Base-by-base conservation (phyloP, 192 early-diverging fungal species). In the Obelidium mucronatum region DNA sequence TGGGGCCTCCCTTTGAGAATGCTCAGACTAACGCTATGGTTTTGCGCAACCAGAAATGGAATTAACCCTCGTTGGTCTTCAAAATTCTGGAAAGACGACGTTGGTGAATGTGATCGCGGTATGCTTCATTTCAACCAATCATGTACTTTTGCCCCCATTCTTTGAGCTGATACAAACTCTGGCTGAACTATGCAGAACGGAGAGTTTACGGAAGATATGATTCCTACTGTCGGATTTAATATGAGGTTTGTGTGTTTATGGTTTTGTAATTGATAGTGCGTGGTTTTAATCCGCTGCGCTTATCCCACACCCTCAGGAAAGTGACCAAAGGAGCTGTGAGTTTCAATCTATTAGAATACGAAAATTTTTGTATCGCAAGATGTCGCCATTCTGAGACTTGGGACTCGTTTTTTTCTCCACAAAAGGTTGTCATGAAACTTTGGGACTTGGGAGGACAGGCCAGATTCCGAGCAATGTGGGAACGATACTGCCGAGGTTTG, bases 401-500 rank as follows among this genome's bases (percentile, higher is more conserved):
- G n/a, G n/a, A n/a, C n/a, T n/a, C n/a, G n/a, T n/a, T n/a, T n/a
- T n/a, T 30, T 59, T 6, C 56, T 59, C 56, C 13, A 37, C 11
- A n/a, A 22, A 31, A 94, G 76, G 76, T 94, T 58, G 96, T 99
- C 19, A 98, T 99, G 95, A 98, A 98, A 81, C 83, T 99, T 69
- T 99, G 98, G 98, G 98, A 99, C 83, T 91, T 99, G 81, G 98
- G 98, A 48, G 98, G 98, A 11, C 98, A 99, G 80, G 93, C 97
- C 55, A 85, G 97, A 51, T 98, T 99, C 85, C 81, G 98, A 55
- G 95, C 92, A 82, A 99, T 98, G 97, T 99, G 98, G 89, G 89
- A 90, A 70, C 77, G 89, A 40, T 90, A 90, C 63, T 90, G 89
- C 81, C 77, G 86, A 78, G 86, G 83, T 84, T n/a, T 35, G n/a